Evolutionary conservation across 139 green algal species (phyloP).

Genomic region (Pycnococcus provasolii): DNA sequence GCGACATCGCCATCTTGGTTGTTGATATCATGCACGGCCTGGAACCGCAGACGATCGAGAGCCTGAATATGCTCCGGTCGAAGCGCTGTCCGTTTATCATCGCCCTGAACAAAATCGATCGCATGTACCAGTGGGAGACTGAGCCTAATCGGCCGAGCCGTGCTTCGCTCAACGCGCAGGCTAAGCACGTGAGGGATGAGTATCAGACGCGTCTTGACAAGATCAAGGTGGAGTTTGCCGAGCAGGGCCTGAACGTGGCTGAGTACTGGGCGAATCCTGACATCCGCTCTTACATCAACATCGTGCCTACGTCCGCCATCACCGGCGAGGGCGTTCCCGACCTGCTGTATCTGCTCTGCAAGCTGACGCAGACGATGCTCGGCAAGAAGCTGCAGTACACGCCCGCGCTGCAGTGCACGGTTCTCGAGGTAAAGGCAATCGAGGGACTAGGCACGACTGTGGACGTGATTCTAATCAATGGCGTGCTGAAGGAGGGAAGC

Average conservation of each 20-base stretch:
- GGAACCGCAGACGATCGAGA: constrained; percentile 97
- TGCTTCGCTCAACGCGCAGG: constrained; percentile 61
- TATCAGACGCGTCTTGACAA: constrained; percentile 51
- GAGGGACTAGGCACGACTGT: constrained; percentile 96
- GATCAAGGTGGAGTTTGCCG: constrained; percentile 27
- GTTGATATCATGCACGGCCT: constrained; percentile 97
- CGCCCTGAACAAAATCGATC: constrained; percentile 94
- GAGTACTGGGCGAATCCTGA: constrained; percentile 97
- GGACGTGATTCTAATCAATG: constrained; percentile 95
- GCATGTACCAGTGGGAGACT: constrained; percentile 85
- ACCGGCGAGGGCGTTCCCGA: constrained; percentile 69
- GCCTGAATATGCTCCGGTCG: constrained; percentile 88
- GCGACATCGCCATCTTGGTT: constrained; percentile 95
- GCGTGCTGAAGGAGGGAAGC: constrained; percentile 68
- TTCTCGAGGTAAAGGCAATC: constrained; percentile 91
- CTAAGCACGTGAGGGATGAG: constrained; percentile 47
- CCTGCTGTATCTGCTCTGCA: constrained; percentile 81
- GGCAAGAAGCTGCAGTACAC: constrained; percentile 83
- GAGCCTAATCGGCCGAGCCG: constrained; percentile 61
- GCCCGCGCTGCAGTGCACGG: constrained; percentile 67
- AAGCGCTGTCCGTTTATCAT: constrained; percentile 97
- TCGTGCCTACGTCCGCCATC: constrained; percentile 92
- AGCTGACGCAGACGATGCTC: constrained; percentile 73
- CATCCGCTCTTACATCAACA: constrained; percentile 70
- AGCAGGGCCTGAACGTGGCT: constrained; percentile 85